phyloP scores from a whole-genome alignment of 108 stramenopile genomes.

The Pseudonitzschia delicatissima region DNA sequence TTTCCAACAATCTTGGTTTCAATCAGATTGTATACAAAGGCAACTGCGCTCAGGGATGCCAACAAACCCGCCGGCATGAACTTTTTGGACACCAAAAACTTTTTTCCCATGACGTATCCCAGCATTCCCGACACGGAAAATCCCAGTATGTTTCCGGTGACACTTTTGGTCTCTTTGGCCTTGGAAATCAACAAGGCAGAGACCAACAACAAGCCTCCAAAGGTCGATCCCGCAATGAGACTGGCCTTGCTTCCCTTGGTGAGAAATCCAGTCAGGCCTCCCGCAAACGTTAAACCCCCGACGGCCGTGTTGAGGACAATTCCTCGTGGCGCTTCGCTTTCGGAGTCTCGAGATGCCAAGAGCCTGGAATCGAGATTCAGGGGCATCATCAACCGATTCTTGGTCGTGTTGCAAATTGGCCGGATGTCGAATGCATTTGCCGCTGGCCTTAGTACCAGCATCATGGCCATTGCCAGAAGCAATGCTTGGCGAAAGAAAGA shows the following conservation, averaged over 20 bases:
- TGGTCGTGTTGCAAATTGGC: slow-evolving; percentile 10
- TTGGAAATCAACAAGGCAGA: slow-evolving; percentile 11
- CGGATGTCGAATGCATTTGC: neutral
- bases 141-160: slow-evolving; percentile 9
- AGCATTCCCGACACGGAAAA: slow-evolving; percentile 9
- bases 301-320: slow-evolving; percentile 19
- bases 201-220: slow-evolving; percentile 8
- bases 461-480: neutral
- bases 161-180: neutral
- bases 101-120: slow-evolving; percentile 22
- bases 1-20: neutral
- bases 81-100: slow-evolving; percentile 13
- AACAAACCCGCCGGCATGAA: slow-evolving; percentile 20
- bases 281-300: slow-evolving; percentile 8
- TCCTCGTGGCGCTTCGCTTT: slow-evolving; percentile 11
- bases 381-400: slow-evolving; percentile 19
- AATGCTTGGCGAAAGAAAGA: neutral
- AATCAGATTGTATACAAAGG: slow-evolving; percentile 11
- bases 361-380: slow-evolving; percentile 5
- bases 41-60: neutral
- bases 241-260: slow-evolving; percentile 26
- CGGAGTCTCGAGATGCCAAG: neutral
- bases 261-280: slow-evolving; percentile 9
- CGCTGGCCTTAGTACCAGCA: neutral
- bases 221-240: slow-evolving; percentile 17